Evolutionary conservation across 768 basidiomycete species (phyloP).

Genomic region (Collybiopsis confluens): DNA sequence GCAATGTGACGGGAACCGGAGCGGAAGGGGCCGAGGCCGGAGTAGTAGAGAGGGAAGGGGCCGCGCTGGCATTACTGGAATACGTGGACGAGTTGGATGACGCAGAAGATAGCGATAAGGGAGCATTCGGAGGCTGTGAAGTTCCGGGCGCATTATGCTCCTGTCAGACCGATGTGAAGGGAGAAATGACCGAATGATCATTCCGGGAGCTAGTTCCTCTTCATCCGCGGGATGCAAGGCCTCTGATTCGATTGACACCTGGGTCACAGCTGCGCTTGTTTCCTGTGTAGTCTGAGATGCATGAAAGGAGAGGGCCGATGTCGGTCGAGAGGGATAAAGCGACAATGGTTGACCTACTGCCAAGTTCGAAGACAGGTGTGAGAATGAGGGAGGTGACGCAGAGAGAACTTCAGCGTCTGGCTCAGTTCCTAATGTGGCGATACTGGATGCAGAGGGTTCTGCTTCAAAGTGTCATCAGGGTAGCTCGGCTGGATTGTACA

Average conservation of each 20-base stretch:
- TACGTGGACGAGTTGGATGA: background rate
- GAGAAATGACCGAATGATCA: conserved; percentile 12
- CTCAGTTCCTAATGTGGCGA: conserved; percentile 8
- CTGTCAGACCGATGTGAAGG: conserved; percentile 1
- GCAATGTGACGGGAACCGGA: conserved; percentile 32
- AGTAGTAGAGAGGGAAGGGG: too few species aligned
- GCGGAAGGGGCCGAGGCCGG: too few species aligned
- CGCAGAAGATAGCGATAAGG: conserved; percentile 3
- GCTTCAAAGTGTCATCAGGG: background rate
- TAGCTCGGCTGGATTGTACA: conserved; percentile 6
- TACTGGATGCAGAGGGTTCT: background rate
- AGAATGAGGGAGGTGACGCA: conserved; percentile 10
- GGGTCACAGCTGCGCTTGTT: conserved; percentile 7
- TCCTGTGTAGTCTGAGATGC: background rate
- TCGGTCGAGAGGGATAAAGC: conserved; percentile 14
- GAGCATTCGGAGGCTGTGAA: background rate
- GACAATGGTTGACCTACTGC: background rate
- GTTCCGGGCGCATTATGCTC: background rate
- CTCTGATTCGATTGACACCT: conserved; percentile 6
- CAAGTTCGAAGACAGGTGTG: background rate
- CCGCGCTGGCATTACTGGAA: conserved; percentile 11
- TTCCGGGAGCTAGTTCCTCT: conserved; percentile 9
- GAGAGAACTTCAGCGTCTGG: conserved; percentile 14
- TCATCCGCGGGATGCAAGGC: conserved; percentile 7
- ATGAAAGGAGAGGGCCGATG: conserved; percentile 8